Evolutionary conservation across 2,329 filamentous ascomycete species (phyloP).

Genomic region (Xylariaceae sp.): DNA sequence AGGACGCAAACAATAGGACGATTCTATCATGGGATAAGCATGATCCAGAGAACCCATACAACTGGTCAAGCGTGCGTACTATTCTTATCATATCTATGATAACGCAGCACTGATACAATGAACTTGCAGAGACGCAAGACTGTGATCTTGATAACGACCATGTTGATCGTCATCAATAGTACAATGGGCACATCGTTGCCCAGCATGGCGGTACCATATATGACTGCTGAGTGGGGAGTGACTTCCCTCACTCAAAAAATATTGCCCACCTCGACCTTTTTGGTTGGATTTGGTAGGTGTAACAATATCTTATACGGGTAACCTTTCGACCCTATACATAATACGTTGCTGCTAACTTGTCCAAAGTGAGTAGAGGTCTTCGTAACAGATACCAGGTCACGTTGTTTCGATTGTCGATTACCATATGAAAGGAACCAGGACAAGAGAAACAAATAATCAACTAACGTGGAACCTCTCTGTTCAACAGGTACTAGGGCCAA

Average conservation of each 20-base stretch:
- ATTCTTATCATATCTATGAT: not conserved
- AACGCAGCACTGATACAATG: not conserved
- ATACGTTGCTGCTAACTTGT: too few species aligned
- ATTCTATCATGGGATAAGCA: conserved; percentile 46
- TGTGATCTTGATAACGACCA: conserved; percentile 52
- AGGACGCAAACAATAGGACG: conserved; percentile 25
- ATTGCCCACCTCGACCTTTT: conserved; percentile 61
- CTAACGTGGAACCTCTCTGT: too few species aligned
- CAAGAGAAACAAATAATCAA: too few species aligned
- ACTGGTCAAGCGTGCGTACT: conserved; percentile 43
- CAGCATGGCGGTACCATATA: conserved; percentile 59
- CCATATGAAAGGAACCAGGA: not conserved
- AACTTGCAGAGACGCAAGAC: conserved; percentile 49
- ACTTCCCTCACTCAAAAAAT: conserved; percentile 45
- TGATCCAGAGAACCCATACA: conserved; percentile 53
- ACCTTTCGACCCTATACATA: too few species aligned
- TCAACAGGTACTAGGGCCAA: too few species aligned
- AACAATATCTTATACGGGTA: too few species aligned
- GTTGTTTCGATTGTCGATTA: not conserved
- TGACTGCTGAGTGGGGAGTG: conserved; percentile 56
- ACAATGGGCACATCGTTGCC: conserved; percentile 66
- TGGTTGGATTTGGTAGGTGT: conserved; percentile 52
- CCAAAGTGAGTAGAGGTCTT: not conserved
- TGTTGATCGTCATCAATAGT: conserved; percentile 63
- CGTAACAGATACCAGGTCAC: not conserved